Evolutionary conservation across 306 rosid species (phyloP).

Genomic region (Sicyos baderoa): DNA sequence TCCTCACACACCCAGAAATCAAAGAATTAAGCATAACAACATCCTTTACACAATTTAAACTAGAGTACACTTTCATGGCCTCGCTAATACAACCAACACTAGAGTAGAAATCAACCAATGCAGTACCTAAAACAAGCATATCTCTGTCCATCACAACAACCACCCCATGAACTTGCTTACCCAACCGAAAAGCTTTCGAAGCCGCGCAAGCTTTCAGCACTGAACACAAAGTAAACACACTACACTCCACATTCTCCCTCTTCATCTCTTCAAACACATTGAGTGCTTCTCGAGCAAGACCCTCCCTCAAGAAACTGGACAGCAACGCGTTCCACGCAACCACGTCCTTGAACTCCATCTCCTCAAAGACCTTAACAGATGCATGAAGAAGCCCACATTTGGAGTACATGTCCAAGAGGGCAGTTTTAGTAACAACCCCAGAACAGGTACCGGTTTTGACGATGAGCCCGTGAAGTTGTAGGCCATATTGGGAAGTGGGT

Average conservation of each 20-base stretch:
- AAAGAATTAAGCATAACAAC: conserved; percentile 40
- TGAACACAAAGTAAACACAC: conserved; percentile 58
- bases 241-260: conserved; percentile 33
- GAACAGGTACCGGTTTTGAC: conserved; percentile 34
- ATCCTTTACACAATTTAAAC: conserved; percentile 38
- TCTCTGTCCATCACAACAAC: conserved; percentile 48
- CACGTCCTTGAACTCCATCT: conserved; percentile 47
- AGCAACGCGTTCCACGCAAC: conserved; percentile 55
- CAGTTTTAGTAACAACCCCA: conserved; percentile 41
- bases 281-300: conserved; percentile 40
- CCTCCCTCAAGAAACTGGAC: conserved; percentile 32
- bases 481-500: conserved; percentile 25
- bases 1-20: conserved; percentile 49
- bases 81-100: conserved; percentile 34
- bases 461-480: conserved; percentile 42
- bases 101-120: conserved; percentile 53
- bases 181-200: conserved; percentile 39
- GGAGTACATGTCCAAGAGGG: conserved; percentile 52
- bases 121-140: conserved; percentile 52
- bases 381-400: conserved; percentile 29
- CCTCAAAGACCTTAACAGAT: conserved; percentile 40
- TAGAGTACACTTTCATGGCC: conserved; percentile 39
- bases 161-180: conserved; percentile 64
- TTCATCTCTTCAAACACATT: conserved; percentile 42
- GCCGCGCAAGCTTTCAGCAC: conserved; percentile 50